Evolutionary conservation across 192 early-diverging fungal genomes (phyloP).

Genomic region (Podila verticillata): DNA sequence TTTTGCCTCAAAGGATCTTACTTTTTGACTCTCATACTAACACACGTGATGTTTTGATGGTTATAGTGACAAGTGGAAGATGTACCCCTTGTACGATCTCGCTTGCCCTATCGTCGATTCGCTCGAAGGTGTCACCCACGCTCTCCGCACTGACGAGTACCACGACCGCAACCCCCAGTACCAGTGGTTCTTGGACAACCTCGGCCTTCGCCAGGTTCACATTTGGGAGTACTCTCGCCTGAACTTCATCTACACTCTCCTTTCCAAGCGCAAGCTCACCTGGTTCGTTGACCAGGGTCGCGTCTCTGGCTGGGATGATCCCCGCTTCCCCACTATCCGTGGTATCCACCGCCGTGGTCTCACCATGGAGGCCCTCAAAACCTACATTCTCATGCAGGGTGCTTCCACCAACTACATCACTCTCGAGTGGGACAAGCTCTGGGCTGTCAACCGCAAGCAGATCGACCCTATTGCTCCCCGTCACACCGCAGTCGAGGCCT

Average conservation of each 20-base stretch:
- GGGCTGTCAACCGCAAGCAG: constrained; percentile 95
- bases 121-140: constrained; percentile 97
- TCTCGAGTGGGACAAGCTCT: constrained; percentile 99
- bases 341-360: constrained; percentile 95
- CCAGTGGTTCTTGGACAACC: constrained; percentile 92
- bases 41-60: not conserved
- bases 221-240: constrained; percentile 95
- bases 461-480: constrained; percentile 96
- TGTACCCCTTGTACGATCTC: constrained; percentile 99
- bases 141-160: constrained; percentile 97
- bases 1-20: not conserved
- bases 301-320: constrained; percentile 91
- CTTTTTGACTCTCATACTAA: not conserved
- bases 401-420: constrained; percentile 93
- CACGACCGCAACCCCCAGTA: constrained; percentile 97
- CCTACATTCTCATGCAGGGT: constrained; percentile 98
- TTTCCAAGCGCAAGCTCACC: constrained; percentile 98
- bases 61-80: constrained; percentile 82
- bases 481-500: constrained; percentile 80
- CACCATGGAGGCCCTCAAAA: constrained; percentile 96
- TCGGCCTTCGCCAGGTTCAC: constrained; percentile 87
- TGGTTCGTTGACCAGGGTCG: constrained; percentile 92
- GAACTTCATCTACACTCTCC: constrained; percentile 97
- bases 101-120: constrained; percentile 97
- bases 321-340: constrained; percentile 90